Conservation (phyloP, 2,329 filamentous ascomycete species). For the Penicillium digitatum region DNA sequence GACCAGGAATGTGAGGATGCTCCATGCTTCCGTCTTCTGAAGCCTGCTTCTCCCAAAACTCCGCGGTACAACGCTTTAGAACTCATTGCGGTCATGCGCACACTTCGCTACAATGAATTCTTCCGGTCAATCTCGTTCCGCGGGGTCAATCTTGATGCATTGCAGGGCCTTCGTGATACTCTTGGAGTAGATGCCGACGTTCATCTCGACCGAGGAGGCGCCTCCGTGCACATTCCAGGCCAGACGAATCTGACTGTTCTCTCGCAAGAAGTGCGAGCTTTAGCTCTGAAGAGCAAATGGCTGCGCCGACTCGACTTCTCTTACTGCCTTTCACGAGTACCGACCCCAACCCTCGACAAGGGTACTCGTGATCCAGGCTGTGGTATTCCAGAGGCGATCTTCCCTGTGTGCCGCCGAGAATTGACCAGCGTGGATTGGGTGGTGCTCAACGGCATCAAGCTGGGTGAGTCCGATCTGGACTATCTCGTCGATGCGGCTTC, state of each 20-base stretch:
- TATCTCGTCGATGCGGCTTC: slow-evolving; percentile 64
- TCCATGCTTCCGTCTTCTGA: slow-evolving; percentile 62
- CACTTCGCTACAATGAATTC: slow-evolving; percentile 66
- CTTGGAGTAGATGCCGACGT: slow-evolving; percentile 62
- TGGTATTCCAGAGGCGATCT: slow-evolving; percentile 65
- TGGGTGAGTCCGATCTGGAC: slow-evolving; percentile 68
- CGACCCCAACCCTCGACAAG: slow-evolving; percentile 50
- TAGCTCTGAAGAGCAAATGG: slow-evolving; percentile 62
- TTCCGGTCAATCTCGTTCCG: slow-evolving; percentile 66
- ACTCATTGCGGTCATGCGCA: slow-evolving; percentile 65
- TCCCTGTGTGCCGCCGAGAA: slow-evolving; percentile 63
- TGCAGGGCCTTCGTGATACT: slow-evolving; percentile 60
- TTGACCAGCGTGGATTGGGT: slow-evolving; percentile 70
- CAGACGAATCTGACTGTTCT: slow-evolving; percentile 56
- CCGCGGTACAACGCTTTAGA: slow-evolving; percentile 58
- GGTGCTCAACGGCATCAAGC: slow-evolving; percentile 61
- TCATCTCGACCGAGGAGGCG: slow-evolving; percentile 56
- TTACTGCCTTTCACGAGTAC: slow-evolving; percentile 55
- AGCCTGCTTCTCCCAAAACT: slow-evolving; percentile 48
- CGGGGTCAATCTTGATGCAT: slow-evolving; percentile 58
- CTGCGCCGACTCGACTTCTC: slow-evolving; percentile 64
- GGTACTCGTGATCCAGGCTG: slow-evolving; percentile 58
- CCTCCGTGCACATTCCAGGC: slow-evolving; percentile 51
- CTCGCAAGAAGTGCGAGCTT: slow-evolving; percentile 64
- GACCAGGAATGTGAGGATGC: slow-evolving; percentile 61